A percentile compares a stretch with the other conserved stretches of the same genome.
Conservation (phyloP, 2,329 filamentous ascomycete species). For the Xylaria sp. region DNA sequence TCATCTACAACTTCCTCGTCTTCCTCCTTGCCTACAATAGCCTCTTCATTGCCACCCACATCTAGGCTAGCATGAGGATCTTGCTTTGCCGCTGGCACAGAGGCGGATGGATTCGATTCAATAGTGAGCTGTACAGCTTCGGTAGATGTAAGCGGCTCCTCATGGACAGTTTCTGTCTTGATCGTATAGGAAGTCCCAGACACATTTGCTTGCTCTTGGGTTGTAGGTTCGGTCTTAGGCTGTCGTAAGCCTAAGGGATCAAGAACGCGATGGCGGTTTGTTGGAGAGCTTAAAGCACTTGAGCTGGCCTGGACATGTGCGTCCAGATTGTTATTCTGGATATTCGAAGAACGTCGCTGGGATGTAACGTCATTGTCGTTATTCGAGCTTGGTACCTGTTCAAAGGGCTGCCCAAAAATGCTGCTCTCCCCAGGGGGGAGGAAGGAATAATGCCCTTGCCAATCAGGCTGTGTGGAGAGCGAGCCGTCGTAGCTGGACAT, state of each 20-base stretch:
- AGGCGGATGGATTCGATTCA: conserved; percentile 55
- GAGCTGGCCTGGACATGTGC: conserved; percentile 69
- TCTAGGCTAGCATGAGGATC: conserved; percentile 49
- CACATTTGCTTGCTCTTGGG: conserved; percentile 52
- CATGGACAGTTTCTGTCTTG: conserved; percentile 54
- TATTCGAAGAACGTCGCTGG: conserved; percentile 54
- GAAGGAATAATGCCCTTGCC: conserved; percentile 67
- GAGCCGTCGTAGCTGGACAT: conserved; percentile 69
- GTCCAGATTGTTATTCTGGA: conserved; percentile 62
- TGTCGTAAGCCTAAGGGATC: conserved; percentile 58
- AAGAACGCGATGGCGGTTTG: conserved; percentile 52
- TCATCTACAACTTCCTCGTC: conserved; percentile 67
- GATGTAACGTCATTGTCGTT: conserved; percentile 49
- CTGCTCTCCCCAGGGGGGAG: conserved; percentile 58
- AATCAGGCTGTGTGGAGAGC: conserved; percentile 66
- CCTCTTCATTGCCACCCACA: conserved; percentile 55
- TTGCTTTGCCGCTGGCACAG: conserved; percentile 54
- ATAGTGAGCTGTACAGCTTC: conserved; percentile 56
- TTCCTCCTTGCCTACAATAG: conserved; percentile 58
- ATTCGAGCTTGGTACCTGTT: conserved; percentile 54
- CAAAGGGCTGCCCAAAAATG: conserved; percentile 59
- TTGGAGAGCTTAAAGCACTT: conserved; percentile 48
- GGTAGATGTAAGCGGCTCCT: conserved; percentile 55
- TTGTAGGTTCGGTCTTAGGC: conserved; percentile 55
- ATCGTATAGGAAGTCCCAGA: conserved; percentile 52